A percentile compares a stretch with the other conserved stretches of the same genome.
Conservation (phyloP, 352 stramenopile species). For the Pythium volutum region DNA sequence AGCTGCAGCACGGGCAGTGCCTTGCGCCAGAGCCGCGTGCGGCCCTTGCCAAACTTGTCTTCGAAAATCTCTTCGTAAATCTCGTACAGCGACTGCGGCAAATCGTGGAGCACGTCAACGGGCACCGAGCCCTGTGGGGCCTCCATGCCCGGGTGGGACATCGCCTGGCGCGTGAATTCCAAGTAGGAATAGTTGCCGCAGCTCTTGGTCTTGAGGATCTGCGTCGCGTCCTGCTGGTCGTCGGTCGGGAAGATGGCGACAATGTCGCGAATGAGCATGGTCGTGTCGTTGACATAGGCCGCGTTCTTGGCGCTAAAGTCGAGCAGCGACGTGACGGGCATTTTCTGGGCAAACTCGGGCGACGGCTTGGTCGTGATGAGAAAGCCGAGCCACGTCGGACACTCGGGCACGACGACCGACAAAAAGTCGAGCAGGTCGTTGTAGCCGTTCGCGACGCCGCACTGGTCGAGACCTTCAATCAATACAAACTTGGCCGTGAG, state of each 20-base stretch:
- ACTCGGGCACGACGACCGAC: slow-evolving; percentile 47
- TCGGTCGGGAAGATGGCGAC: slow-evolving; percentile 40
- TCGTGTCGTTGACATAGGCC: slow-evolving; percentile 53
- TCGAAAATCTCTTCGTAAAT: slow-evolving; percentile 87
- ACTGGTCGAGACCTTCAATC: slow-evolving; percentile 78
- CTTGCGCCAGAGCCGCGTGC: slow-evolving; percentile 75
- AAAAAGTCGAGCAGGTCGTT: slow-evolving; percentile 79
- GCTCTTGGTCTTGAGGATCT: slow-evolving; percentile 64
- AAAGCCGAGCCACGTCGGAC: slow-evolving; percentile 70
- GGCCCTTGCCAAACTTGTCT: slow-evolving; percentile 81
- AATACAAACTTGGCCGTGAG: slow-evolving; percentile 60
- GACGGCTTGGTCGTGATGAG: slow-evolving; percentile 70
- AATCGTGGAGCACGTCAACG: slow-evolving; percentile 61
- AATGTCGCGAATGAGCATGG: slow-evolving; percentile 58
- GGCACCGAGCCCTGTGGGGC: slow-evolving; percentile 41
- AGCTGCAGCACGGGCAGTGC: slow-evolving; percentile 68
- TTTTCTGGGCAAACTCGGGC: slow-evolving; percentile 47
- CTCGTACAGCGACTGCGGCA: slow-evolving; percentile 76
- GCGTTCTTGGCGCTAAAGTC: slow-evolving; percentile 71
- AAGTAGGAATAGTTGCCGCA: slow-evolving; percentile 76
- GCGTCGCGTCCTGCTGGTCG: slow-evolving; percentile 41
- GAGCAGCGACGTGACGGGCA: slow-evolving; percentile 68
- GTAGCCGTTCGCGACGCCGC: slow-evolving; percentile 28
- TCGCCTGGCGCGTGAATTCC: slow-evolving; percentile 74
- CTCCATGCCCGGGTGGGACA: slow-evolving; percentile 69